Evolutionary conservation across 2,329 filamentous ascomycete genomes (phyloP).

Genomic region (Fusarium redolens): DNA sequence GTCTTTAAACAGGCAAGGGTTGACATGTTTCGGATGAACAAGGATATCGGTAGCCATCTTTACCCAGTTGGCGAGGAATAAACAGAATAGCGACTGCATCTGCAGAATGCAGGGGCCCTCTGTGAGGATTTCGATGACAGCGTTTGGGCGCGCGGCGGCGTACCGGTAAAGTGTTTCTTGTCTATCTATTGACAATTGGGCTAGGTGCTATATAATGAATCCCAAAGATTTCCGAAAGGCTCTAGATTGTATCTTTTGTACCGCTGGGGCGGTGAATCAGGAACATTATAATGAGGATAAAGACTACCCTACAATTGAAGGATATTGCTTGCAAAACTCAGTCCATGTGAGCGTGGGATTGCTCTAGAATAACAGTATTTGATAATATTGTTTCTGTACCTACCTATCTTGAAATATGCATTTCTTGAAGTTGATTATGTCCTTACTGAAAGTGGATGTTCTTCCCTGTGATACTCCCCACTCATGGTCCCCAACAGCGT

Average conservation of each 20-base stretch:
- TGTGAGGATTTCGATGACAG: slow-evolving; percentile 37
- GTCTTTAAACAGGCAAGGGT: slow-evolving; percentile 93
- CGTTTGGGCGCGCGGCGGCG: slow-evolving; percentile 43
- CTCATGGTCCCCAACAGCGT: background rate
- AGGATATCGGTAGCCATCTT: slow-evolving; percentile 88
- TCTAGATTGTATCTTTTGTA: background rate
- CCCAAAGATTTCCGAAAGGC: background rate
- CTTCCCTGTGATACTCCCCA: background rate
- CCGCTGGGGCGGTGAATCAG: background rate
- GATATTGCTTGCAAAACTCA: background rate
- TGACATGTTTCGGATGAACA: slow-evolving; percentile 99
- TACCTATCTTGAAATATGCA: background rate
- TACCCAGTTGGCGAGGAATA: slow-evolving; percentile 77
- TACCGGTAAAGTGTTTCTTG: slow-evolving; percentile 37
- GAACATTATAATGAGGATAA: background rate
- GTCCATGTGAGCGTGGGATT: background rate
- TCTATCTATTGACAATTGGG: background rate
- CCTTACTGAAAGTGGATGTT: background rate
- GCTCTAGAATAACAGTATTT: background rate
- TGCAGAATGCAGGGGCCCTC: slow-evolving; percentile 1
- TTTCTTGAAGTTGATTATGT: background rate
- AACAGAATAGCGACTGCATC: background rate
- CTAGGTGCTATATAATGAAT: slow-evolving; percentile 12
- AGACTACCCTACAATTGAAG: background rate
- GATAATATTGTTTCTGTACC: background rate